Conservation (phyloP, 306 rosid species). For the Notholithocarpus densiflorus region DNA sequence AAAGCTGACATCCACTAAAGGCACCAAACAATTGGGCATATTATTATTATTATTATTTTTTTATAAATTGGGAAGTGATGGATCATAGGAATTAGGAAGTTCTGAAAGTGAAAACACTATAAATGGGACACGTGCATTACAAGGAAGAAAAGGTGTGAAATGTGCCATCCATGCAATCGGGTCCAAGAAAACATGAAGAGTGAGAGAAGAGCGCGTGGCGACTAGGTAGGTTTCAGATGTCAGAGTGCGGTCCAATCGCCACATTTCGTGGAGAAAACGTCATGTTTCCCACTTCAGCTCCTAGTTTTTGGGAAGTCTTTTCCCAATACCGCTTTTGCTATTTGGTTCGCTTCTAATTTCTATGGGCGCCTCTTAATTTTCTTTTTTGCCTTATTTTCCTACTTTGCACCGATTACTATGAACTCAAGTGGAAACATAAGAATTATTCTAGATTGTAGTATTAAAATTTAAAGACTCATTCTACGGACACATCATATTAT, state of each 20-base stretch:
- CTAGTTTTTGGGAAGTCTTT: conserved; percentile 60
- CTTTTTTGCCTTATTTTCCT: neutral
- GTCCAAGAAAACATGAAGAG: conserved; percentile 16
- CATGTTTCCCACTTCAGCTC: conserved; percentile 33
- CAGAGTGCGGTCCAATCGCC: conserved; percentile 16
- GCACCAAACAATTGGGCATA: too few relatives aligned
- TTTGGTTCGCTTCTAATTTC: neutral
- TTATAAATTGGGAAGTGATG: too few relatives aligned
- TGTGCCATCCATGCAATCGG: conserved; percentile 29
- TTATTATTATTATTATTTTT: too few relatives aligned
- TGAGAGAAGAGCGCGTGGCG: conserved; percentile 19
- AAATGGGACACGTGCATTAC: conserved; percentile 7
- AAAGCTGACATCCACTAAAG: too few relatives aligned
- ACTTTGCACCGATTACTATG: too few relatives aligned
- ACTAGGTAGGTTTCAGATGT: neutral
- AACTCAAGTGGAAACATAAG: too few relatives aligned
- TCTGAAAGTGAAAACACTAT: neutral
- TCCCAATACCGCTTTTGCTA: neutral
- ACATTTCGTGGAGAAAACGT: conserved; percentile 35
- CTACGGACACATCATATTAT: too few relatives aligned
- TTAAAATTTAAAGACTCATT: too few relatives aligned
- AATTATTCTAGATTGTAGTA: too few relatives aligned
- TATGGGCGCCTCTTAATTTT: neutral
- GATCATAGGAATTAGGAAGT: too few relatives aligned
- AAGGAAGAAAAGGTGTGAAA: neutral